Percentiles rank a stretch among this genome's conserved stretches.
Evolutionary conservation across 148 eudicot genomes (phyloP).

Genomic region (Camellia granthamiana): DNA sequence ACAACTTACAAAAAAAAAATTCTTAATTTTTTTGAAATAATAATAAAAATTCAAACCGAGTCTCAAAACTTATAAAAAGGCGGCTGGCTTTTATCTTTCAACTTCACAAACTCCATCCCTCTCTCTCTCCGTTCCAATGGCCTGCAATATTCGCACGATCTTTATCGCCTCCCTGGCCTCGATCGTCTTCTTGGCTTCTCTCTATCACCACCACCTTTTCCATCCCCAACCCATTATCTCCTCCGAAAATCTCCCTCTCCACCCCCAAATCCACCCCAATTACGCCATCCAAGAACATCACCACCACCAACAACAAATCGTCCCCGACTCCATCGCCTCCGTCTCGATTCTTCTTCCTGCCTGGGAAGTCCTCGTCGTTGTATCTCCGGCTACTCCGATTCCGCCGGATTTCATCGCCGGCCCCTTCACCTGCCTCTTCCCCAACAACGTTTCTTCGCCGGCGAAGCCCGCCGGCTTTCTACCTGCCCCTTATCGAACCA

Average conservation of each 20-base stretch:
- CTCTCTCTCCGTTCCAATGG: conserved; percentile 16
- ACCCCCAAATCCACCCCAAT: conserved; percentile 8
- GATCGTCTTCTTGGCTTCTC: conserved; percentile 18
- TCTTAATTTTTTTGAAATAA: too few species aligned
- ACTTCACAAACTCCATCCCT: background rate
- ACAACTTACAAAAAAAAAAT: too few species aligned
- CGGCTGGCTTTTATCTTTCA: background rate
- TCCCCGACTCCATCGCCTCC: conserved; percentile 6
- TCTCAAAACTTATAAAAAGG: background rate
- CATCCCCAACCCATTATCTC: conserved; percentile 1
- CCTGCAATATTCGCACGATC: conserved; percentile 13
- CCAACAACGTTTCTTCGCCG: conserved; percentile 28
- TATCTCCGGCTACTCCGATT: conserved; percentile 23
- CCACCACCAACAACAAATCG: conserved; percentile 3
- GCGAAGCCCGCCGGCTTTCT: conserved; percentile 41
- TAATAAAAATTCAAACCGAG: too few species aligned
- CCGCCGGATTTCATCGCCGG: background rate
- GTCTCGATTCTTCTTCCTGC: conserved; percentile 51
- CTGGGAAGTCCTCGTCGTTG: conserved; percentile 54
- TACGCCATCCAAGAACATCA: conserved; percentile 13
- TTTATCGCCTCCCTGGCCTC: conserved; percentile 23
- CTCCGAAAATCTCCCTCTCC: background rate
- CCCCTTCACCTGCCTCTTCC: conserved; percentile 37
- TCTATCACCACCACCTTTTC: conserved; percentile 23
- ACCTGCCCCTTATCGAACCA: conserved; percentile 25